Percentiles rank a stretch among this genome's conserved stretches.
Conservation (phyloP, 2,329 filamentous ascomycete genomes). For the Curvularia verruculosa region DNA sequence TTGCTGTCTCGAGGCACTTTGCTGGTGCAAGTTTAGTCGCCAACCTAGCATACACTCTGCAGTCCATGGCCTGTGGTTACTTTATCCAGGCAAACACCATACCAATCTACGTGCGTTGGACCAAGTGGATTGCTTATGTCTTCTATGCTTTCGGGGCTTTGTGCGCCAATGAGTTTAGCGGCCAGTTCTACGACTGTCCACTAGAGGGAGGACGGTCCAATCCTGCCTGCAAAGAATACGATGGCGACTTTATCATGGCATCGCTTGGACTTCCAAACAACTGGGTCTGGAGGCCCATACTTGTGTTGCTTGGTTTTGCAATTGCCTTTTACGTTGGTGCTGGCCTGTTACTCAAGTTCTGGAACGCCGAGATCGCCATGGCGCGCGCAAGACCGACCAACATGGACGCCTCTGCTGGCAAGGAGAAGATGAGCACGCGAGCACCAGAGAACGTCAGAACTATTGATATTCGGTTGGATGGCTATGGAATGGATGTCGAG, state of each 20-base stretch:
- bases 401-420: conserved; percentile 69
- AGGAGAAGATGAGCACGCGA: conserved; percentile 68
- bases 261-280: conserved; percentile 70
- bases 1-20: conserved; percentile 70
- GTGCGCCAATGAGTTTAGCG: conserved; percentile 73
- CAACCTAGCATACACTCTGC: conserved; percentile 74
- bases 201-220: conserved; percentile 65
- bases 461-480: conserved; percentile 69
- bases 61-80: conserved; percentile 76
- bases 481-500: conserved; percentile 68
- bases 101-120: conserved; percentile 78
- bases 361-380: conserved; percentile 72
- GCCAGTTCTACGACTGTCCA: conserved; percentile 76
- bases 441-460: conserved; percentile 62
- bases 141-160: conserved; percentile 76
- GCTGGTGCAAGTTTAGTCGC: conserved; percentile 73
- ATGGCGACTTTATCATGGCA: conserved; percentile 70
- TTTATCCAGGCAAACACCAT: conserved; percentile 77
- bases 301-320: conserved; percentile 66
- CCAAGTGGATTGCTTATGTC: conserved; percentile 70
- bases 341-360: conserved; percentile 66
- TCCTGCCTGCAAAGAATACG: conserved; percentile 71
- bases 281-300: conserved; percentile 71
- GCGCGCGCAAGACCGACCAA: conserved; percentile 62
- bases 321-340: conserved; percentile 68